A percentile compares a stretch with the other conserved stretches of the same genome.
phyloP scores from a whole-genome alignment of 768 basidiomycete species.

The Rhizopogon vulgaris region DNA sequence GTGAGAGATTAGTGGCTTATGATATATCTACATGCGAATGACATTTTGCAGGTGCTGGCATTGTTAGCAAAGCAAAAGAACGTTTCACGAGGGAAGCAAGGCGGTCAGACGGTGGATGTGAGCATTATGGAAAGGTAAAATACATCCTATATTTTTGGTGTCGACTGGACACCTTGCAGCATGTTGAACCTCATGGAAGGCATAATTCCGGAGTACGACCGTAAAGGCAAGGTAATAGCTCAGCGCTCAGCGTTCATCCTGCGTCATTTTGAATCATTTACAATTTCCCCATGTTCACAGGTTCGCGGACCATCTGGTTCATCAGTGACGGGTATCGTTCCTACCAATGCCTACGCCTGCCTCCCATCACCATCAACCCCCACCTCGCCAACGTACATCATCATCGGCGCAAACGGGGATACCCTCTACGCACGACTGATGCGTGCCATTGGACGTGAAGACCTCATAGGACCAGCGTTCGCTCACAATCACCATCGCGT shows the following conservation, averaged over 20 bases:
- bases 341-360: conserved; percentile 71
- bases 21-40: neutral
- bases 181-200: conserved; percentile 78
- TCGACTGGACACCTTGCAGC: conserved; percentile 24
- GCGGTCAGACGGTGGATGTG: conserved; percentile 61
- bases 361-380: conserved; percentile 37
- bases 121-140: conserved; percentile 65
- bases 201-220: conserved; percentile 69
- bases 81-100: conserved; percentile 19
- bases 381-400: conserved; percentile 45
- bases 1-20: conserved; percentile 27
- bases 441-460: conserved; percentile 49
- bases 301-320: conserved; percentile 69
- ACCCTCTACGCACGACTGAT: conserved; percentile 64
- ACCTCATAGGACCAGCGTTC: conserved; percentile 51
- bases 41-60: conserved; percentile 45
- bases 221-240: conserved; percentile 51
- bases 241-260: neutral
- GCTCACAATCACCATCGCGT: conserved; percentile 39
- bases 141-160: neutral
- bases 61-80: conserved; percentile 42
- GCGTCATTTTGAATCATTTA: neutral
- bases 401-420: conserved; percentile 71
- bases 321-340: conserved; percentile 70
- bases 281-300: conserved; percentile 21